Conservation (phyloP, 345 rosid genomes). For the Litchi chinensis region DNA sequence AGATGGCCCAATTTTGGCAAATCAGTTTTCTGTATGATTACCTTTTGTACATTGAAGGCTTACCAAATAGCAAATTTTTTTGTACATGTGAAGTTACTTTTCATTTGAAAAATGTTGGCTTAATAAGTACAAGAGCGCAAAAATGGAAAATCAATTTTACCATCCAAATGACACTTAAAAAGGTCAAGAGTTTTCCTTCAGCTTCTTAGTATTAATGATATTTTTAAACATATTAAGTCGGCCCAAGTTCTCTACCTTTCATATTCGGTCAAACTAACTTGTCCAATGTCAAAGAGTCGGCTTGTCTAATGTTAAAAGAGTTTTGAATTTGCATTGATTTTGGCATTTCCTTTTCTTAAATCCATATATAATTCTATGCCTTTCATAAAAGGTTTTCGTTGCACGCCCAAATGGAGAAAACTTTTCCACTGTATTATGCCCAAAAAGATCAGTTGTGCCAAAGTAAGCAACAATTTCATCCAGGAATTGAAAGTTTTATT, state of each 20-base stretch:
- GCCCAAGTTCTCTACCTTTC: neutral
- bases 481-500: neutral
- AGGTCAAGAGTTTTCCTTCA: conserved; percentile 7
- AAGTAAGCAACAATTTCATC: conserved; percentile 46
- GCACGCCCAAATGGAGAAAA: conserved; percentile 74
- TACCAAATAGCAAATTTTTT: neutral
- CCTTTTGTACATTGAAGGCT: neutral
- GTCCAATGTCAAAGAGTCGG: too few species aligned
- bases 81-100: neutral
- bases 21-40: conserved; percentile 67
- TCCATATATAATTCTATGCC: neutral
- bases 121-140: neutral
- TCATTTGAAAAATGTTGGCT: neutral
- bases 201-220: neutral
- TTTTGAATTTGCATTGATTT: neutral
- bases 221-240: neutral
- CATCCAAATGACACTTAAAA: neutral
- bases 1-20: conserved; percentile 57
- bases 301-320: neutral
- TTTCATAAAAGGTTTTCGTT: conserved; percentile 63
- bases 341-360: neutral
- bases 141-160: neutral
- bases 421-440: conserved; percentile 77
- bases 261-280: neutral
- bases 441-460: conserved; percentile 44